Percentiles rank a stretch among this genome's conserved stretches.
Evolutionary conservation across 1,284 basidiomycete genomes (phyloP).

Genomic region (Heterobasidion occidentale): DNA sequence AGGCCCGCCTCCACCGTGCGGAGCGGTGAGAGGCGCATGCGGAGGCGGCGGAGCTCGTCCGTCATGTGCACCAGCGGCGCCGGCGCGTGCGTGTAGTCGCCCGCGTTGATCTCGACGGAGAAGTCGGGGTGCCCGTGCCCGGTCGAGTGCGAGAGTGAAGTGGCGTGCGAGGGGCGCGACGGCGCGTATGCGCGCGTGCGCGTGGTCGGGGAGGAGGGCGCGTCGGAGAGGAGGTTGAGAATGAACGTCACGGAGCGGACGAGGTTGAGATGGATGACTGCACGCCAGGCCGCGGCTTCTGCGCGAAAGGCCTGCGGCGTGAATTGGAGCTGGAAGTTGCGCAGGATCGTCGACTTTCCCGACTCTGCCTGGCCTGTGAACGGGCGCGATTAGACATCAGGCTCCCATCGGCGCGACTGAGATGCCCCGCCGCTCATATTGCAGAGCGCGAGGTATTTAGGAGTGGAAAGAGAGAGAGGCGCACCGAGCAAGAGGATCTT

Average conservation of each 20-base stretch:
- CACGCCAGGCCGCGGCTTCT: conserved; percentile 51
- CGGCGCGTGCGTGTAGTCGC: not conserved
- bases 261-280: conserved; percentile 61
- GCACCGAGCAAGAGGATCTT: conserved; percentile 50
- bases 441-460: not conserved
- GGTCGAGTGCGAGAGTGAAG: not conserved
- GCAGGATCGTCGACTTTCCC: conserved; percentile 59
- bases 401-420: too few relatives aligned
- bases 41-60: conserved; percentile 37
- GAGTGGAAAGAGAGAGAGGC: conserved; percentile 11
- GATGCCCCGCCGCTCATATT: not conserved
- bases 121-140: too few relatives aligned
- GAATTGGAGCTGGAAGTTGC: conserved; percentile 57
- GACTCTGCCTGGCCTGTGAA: conserved; percentile 53
- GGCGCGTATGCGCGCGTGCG: not conserved
- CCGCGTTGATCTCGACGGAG: not conserved
- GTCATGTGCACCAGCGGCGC: conserved; percentile 19
- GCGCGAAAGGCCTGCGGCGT: conserved; percentile 49
- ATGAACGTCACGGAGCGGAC: conserved; percentile 51
- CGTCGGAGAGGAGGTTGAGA: conserved; percentile 32
- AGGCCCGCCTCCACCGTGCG: conserved; percentile 47
- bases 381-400: not conserved
- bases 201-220: not conserved
- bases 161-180: not conserved
- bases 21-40: conserved; percentile 43